phyloP scores from a whole-genome alignment of 2,329 filamentous ascomycete species.

The Microcera coccophila region DNA sequence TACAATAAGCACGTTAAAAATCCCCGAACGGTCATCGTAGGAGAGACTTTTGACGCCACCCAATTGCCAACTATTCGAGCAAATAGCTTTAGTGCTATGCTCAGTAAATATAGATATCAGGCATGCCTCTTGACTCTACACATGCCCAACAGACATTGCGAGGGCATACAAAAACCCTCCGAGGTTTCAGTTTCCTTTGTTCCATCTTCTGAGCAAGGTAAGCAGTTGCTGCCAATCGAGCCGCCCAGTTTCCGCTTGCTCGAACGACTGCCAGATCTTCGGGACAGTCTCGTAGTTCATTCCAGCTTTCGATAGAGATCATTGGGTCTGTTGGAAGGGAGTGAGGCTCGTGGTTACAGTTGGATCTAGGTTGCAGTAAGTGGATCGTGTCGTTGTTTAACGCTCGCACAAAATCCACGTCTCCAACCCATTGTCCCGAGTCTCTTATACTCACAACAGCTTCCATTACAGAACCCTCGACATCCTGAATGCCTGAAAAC shows the following conservation, averaged over 20 bases:
- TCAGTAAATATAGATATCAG: neutral
- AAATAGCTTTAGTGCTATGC: neutral
- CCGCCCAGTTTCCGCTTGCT: neutral
- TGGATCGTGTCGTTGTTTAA: neutral
- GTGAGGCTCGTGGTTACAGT: neutral
- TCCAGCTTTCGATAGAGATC: neutral
- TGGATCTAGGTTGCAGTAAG: neutral
- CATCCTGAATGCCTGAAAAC: neutral
- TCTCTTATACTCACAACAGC: neutral
- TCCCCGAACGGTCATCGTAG: no score
- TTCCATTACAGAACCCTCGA: neutral
- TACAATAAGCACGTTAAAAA: no score
- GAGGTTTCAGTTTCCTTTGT: neutral
- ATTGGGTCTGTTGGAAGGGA: neutral
- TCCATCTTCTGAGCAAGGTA: neutral
- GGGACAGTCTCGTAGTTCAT: neutral
- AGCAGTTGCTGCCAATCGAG: neutral
- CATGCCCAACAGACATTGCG: neutral
- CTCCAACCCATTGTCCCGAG: neutral
- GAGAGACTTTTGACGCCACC: no score
- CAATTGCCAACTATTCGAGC: no score
- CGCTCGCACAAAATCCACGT: neutral
- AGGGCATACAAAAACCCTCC: neutral
- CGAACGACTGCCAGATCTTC: neutral
- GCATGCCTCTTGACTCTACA: neutral